Base-by-base conservation (phyloP, 371 early-diverging fungal species). In the Apophysomyces trapeziformis region DNA sequence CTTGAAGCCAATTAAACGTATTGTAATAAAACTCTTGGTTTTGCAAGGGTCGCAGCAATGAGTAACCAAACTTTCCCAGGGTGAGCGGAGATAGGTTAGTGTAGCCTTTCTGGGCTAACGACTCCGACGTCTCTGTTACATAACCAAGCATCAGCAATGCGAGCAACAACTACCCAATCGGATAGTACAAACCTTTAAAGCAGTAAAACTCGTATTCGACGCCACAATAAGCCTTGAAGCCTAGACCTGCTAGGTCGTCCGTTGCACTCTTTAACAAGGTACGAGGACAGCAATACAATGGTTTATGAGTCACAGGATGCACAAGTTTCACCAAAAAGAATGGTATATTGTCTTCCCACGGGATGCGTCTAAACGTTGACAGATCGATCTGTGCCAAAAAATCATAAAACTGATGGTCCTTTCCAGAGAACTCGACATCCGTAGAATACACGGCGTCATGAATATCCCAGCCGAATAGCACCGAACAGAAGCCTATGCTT, bases 381-480 rank as follows among this genome's bases (percentile, higher is more conserved):
- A 89, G 61, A 70, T 95, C 93, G 12, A 91, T 77, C 26, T 86
- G 80, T 36, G 93, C 93, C 16, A 89, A 66, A 60, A 93, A 68
- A 68, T 95, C 93, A 50, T 71, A 67, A 66, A 79, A 93, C 1
- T 89, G 88, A 68, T 58, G 64, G 14, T 75, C 76, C 16, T 72
- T 61, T 0, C 71, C 75, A 41, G 67, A 58, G 57, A 68, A 74
- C 58, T 77, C 75, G 16, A 67, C 46, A 11, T 60, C 37, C 0
- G 72, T 75, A 0, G 71, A 60, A 54, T 89, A 89, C 7, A 74
- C 44, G 37, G 73, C 77, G 70, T 90, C 90, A 38, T 86, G 85
- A 68, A 90, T 82, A 69, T 94, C 95, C 95, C 93, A 95, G 7
- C 90, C 92, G 77, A 90, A 92, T n/a, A 92, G 73, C n/a, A 93